Conservation (phyloP, 2,329 filamentous ascomycete genomes). For the Colletotrichum liaoningense region DNA sequence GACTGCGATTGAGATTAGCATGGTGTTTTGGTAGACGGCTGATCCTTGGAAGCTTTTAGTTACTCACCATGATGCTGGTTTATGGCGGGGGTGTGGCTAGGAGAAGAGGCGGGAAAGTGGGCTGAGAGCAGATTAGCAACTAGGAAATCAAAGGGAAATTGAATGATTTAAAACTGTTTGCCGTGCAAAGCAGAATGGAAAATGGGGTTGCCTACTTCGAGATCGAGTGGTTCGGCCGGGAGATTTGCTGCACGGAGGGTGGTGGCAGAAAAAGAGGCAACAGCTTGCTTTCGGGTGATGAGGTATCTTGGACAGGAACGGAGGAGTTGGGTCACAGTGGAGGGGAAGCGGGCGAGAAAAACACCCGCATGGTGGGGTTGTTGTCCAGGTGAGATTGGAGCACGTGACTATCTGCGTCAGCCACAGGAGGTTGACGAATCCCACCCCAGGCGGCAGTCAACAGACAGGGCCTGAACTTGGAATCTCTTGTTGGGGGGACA, state of each 20-base stretch:
- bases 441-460: constrained; percentile 27
- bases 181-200: not conserved
- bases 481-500: not conserved
- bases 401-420: constrained; percentile 38
- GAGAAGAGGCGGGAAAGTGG: constrained; percentile 37
- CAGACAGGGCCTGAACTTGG: not conserved
- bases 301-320: constrained; percentile 36
- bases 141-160: not conserved
- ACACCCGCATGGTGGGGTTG: constrained; percentile 39
- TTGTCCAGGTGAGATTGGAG: constrained; percentile 37
- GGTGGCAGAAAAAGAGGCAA: constrained; percentile 35
- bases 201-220: constrained; percentile 24
- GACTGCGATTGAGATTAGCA: constrained; percentile 56
- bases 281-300: constrained; percentile 35
- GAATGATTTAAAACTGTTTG: constrained; percentile 2
- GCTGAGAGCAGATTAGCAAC: constrained; percentile 36
- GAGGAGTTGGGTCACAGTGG: constrained; percentile 36
- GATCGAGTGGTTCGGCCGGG: constrained; percentile 24
- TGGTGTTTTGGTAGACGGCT: constrained; percentile 8
- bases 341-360: constrained; percentile 38
- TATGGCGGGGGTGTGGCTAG: constrained; percentile 38
- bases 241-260: constrained; percentile 31
- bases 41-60: constrained; percentile 35
- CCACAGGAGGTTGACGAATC: constrained; percentile 37
- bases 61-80: constrained; percentile 55